Base-by-base conservation (phyloP, 1,284 basidiomycete species). In the Amylostereum areolatum region DNA sequence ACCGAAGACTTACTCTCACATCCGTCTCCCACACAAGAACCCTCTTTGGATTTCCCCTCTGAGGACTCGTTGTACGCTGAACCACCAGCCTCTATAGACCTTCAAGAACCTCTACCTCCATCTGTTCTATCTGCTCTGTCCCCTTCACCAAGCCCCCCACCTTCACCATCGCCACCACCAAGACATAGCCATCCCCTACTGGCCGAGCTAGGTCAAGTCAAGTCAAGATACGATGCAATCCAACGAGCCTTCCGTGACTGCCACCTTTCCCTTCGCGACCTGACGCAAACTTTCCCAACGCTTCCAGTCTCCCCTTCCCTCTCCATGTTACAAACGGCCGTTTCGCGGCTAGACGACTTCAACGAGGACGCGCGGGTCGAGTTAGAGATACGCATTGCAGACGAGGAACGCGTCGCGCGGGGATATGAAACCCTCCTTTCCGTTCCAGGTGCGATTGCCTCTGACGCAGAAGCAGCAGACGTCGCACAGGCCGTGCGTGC, bases 301-400 rank as follows among this genome's bases (percentile, higher is more conserved):
- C 55, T 55, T 8, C 53, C 52, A 18, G 39, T 53, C 3, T 45
- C 49, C n/a, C 53, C 47, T n/a, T 61, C 57, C 2, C 47, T 61
- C 36, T 60, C 74, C 3, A 62, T 78, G 6, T 61, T 92, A 3
- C 66, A 67, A 18, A 72, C 71, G 1, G 80, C 83, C 1, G 69
- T 90, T 3, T 75, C 83, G 43, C 75, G 87, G 2, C 70, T 94
- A 36, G 75, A 84, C 55, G 89, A 94, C 62, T 89, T 81, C 55
- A 81, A 83, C 24, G 91, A 93, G 64, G 91, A 94, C 57, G 84
- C 83, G 0, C 78, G 89, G 1, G 91, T 94, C 2, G 91, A 93
- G 61, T 70, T 93, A 18, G 91, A 94, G 67, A 93, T 94, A 45
- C 81, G 82, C 24, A 69, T 86, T 11, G 80, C 88, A 1, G 91